phyloP scores from a whole-genome alignment of 805 yeast species.

The Ogataea nonfermentans region DNA sequence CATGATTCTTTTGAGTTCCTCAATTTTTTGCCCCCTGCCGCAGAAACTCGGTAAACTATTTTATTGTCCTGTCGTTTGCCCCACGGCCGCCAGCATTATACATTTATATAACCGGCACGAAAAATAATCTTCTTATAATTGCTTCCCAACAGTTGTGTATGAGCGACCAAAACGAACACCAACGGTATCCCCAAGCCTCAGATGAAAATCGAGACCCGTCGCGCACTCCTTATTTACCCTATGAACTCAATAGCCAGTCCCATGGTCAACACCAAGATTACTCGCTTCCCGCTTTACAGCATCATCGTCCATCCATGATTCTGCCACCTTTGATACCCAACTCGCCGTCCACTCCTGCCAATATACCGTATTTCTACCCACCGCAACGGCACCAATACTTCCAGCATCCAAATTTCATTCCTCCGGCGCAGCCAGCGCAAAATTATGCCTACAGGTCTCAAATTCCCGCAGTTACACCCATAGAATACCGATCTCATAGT shows the following conservation, averaged over 20 bases:
- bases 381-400: constrained; percentile 6
- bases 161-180: too few species aligned
- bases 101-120: not conserved
- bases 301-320: constrained; percentile 1
- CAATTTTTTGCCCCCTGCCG: not conserved
- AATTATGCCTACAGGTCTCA: not conserved
- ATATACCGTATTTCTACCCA: constrained; percentile 4
- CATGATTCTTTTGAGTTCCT: too few species aligned
- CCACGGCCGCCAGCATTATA: not conserved
- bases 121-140: too few species aligned
- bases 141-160: too few species aligned
- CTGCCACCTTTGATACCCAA: constrained; percentile 9
- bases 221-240: not conserved
- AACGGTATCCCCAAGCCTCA: not conserved
- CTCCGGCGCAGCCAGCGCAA: constrained; percentile 1
- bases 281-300: not conserved
- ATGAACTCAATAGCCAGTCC: not conserved
- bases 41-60: not conserved
- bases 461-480: constrained; percentile 1
- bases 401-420: constrained; percentile 2
- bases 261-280: constrained; percentile 1
- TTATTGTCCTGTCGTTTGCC: not conserved
- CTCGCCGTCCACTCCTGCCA: constrained; percentile 1
- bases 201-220: not conserved
- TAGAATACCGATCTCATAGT: not conserved